A percentile compares a stretch with the other conserved stretches of the same genome.
phyloP scores from a whole-genome alignment of 1,139 yeast species.

The Meyerozyma sp. region DNA sequence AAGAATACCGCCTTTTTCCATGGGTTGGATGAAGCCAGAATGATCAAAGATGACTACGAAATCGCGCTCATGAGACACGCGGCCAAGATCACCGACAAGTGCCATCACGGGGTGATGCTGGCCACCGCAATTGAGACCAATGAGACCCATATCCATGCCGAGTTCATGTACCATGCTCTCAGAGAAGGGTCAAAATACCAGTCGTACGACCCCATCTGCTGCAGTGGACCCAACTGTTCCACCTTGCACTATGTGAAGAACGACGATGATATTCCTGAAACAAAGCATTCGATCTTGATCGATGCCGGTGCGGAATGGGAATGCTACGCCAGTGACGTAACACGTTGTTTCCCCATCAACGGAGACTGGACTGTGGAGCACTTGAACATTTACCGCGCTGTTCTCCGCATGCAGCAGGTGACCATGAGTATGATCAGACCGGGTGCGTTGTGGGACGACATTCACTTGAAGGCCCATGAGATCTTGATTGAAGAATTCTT shows the following conservation, averaged over 20 bases:
- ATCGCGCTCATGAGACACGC: slow-evolving; percentile 73
- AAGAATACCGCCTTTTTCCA: slow-evolving; percentile 49
- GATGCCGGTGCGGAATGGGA: slow-evolving; percentile 99
- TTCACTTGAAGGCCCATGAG: slow-evolving; percentile 75
- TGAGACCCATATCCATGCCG: slow-evolving; percentile 93
- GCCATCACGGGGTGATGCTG: slow-evolving; percentile 89
- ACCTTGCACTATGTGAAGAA: slow-evolving; percentile 87
- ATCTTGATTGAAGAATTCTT: slow-evolving; percentile 69
- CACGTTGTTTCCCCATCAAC: slow-evolving; percentile 87
- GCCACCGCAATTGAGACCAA: slow-evolving; percentile 82
- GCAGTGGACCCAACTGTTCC: slow-evolving; percentile 88
- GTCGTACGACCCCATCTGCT: slow-evolving; percentile 93
- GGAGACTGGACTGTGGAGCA: slow-evolving; percentile 92
- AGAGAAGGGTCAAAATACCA: slow-evolving; percentile 89
- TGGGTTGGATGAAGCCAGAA: slow-evolving; percentile 82
- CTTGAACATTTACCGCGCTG: slow-evolving; percentile 75
- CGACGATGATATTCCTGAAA: slow-evolving; percentile 56
- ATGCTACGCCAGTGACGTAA: slow-evolving; percentile 88
- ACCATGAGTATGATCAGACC: slow-evolving; percentile 72
- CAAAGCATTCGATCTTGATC: slow-evolving; percentile 61
- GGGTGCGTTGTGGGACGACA: slow-evolving; percentile 79
- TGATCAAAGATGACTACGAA: slow-evolving; percentile 81
- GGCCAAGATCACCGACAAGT: slow-evolving; percentile 75
- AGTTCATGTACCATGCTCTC: slow-evolving; percentile 85
- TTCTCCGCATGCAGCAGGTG: slow-evolving; percentile 71